Evolutionary conservation across 2,329 filamentous ascomycete genomes (phyloP), one percentile per base, ranked within the genome.

Genomic region (Neofusicoccum umdonicola): DNA sequence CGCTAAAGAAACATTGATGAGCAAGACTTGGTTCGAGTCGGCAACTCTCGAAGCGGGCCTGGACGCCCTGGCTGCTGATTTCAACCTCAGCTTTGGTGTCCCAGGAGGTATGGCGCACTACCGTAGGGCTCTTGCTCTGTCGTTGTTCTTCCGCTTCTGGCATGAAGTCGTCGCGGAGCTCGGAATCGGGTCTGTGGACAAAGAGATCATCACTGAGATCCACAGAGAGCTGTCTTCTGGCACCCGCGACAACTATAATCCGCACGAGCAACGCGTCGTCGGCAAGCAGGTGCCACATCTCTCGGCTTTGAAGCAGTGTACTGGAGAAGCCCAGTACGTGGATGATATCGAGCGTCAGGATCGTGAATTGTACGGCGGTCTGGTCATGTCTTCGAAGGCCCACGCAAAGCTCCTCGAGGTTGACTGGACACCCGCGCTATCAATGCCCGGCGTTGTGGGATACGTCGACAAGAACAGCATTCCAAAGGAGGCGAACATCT

Each of bases 131-230:
- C 80, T 98, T 11, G 93, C 94, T 0, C 81, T 97, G 58, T 90
- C 93, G 0, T 93, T 98, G 80, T 98, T 98, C 78, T 97, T 97
- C 77, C 87, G 92, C n/a, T 98, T 97, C 78, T 97, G 96, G 76
- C 91, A 98, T 71, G 93, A 98, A 65, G 85, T 93, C 0, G 82
- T 96, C 41, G 84, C 87, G 0, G 84, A 84, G 15, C 76, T 95
- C 1, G 81, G 71, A 79, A 44, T 84, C 9, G 75, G 79, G 1
- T 80, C 84, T 8, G 73, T 87, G 37, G 92, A 96, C 71, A 80
- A 83, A 57, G 87, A 96, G 68, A 91, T 88, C 0, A 84, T 94
- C 31, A 84, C 86, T 1, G 94, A 97, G 73, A 90, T 98, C 51
- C 91, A 96, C 71, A 84, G 94, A 65, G 87, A 87, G 3, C 88